phyloP scores from a whole-genome alignment of 352 stramenopile species.

The Globisporangium viniferum region DNA sequence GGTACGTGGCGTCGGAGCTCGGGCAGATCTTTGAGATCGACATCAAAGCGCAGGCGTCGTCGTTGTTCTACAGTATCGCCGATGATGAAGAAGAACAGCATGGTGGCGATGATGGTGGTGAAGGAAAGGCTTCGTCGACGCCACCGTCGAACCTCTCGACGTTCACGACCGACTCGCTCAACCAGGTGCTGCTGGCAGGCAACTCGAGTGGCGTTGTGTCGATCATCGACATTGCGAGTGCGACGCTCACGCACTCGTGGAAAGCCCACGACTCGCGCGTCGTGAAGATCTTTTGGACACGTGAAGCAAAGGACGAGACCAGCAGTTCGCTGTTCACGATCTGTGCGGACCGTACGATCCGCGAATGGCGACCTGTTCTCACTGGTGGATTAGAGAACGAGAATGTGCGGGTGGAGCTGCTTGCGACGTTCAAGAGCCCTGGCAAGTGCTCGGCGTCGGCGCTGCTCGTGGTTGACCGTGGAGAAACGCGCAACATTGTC shows the following conservation, averaged over 20 bases:
- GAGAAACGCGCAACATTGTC: constrained; percentile 48
- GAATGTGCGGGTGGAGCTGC: constrained; percentile 22
- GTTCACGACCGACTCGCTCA: constrained; percentile 33
- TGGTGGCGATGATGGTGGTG: not conserved
- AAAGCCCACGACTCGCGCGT: constrained; percentile 51
- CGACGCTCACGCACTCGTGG: constrained; percentile 35
- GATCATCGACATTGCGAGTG: constrained; percentile 42
- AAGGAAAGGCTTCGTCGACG: not conserved
- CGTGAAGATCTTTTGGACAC: constrained; percentile 73
- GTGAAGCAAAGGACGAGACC: not conserved
- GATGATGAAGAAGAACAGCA: not conserved
- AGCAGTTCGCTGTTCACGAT: constrained; percentile 54
- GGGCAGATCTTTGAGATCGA: constrained; percentile 51
- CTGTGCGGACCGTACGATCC: constrained; percentile 51
- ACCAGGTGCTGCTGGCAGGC: constrained; percentile 47
- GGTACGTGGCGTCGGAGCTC: constrained; percentile 65
- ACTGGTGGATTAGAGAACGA: constrained; percentile 1
- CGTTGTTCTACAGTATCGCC: constrained; percentile 31
- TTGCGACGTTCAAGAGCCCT: constrained; percentile 51
- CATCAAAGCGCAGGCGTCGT: constrained; percentile 26
- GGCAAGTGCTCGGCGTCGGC: constrained; percentile 56
- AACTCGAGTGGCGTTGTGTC: constrained; percentile 45
- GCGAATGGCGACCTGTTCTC: constrained; percentile 49
- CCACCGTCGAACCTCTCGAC: constrained; percentile 30
- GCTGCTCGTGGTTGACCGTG: constrained; percentile 45